Percentiles rank a stretch among this genome's conserved stretches.
These are phyloP conservation scores for Nakazawaea ambrosiae DNA, from an alignment of 805 yeast genomes.

Conservation along the genomic window DNA sequence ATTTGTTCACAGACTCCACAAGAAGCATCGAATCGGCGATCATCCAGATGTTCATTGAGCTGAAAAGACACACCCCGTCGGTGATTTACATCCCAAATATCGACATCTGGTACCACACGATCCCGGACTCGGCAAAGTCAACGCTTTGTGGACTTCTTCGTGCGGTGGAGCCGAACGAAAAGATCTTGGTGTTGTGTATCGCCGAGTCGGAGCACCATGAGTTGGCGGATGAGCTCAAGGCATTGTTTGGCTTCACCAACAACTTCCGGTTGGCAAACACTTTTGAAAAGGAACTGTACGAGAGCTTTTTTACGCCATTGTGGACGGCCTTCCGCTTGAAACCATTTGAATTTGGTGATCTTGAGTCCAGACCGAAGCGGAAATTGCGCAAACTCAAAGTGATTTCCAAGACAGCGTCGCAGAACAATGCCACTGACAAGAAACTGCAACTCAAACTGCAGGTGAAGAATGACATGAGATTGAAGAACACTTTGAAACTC, in stretches of 20 bases:
- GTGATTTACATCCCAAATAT: conserved; percentile 78
- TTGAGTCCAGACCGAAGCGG: conserved; percentile 47
- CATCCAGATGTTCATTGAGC: conserved; percentile 80
- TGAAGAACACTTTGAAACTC: conserved; percentile 79
- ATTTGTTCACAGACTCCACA: conserved; percentile 69
- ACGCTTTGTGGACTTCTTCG: conserved; percentile 66
- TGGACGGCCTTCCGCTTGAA: conserved; percentile 51
- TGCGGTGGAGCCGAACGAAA: conserved; percentile 63
- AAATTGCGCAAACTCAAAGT: conserved; percentile 33
- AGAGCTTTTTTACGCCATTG: conserved; percentile 47
- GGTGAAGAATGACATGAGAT: conserved; percentile 64
- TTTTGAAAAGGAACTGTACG: conserved; percentile 43
- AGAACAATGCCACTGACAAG: background rate
- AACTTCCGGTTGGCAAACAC: conserved; percentile 32
- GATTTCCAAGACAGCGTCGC: conserved; percentile 10
- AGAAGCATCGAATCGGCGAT: conserved; percentile 77
- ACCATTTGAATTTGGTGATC: conserved; percentile 67
- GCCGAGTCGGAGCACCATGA: conserved; percentile 34
- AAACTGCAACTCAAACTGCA: conserved; percentile 39
- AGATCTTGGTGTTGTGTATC: conserved; percentile 66
- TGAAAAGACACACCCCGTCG: conserved; percentile 83
- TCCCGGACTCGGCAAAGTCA: conserved; percentile 63
- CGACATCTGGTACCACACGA: conserved; percentile 66
- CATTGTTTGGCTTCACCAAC: conserved; percentile 54
- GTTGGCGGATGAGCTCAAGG: conserved; percentile 37